These are phyloP conservation scores for Senna siamea DNA, from an alignment of 306 rosid species.

Conservation along the genomic window DNA sequence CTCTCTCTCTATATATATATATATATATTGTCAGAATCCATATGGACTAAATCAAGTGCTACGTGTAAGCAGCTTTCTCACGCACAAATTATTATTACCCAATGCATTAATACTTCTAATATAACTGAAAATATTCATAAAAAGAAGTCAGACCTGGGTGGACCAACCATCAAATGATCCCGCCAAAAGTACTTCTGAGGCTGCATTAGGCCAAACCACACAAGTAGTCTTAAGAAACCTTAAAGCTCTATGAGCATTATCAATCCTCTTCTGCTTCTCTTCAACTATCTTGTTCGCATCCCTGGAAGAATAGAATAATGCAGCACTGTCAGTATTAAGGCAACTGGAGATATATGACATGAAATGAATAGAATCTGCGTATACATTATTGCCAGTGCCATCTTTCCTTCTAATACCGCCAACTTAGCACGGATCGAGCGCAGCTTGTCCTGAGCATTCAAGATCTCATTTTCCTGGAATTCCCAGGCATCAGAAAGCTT, in stretches of 20 bases:
- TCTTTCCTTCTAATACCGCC: slow-evolving; percentile 87
- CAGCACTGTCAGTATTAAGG: slow-evolving; percentile 32
- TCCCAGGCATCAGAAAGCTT: slow-evolving; percentile 29
- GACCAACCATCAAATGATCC: slow-evolving; percentile 99
- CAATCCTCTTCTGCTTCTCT: slow-evolving; percentile 71
- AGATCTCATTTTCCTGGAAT: slow-evolving; percentile 31
- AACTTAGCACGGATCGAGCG: slow-evolving; percentile 80
- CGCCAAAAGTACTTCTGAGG: slow-evolving; percentile 76
- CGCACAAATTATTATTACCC: background rate
- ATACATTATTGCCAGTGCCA: slow-evolving; percentile 77
- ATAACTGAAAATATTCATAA: slow-evolving; percentile 3
- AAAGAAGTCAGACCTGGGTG: slow-evolving; percentile 56
- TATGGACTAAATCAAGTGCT: background rate
- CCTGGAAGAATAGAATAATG: slow-evolving; percentile 47
- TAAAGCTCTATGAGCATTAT: slow-evolving; percentile 58
- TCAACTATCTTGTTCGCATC: slow-evolving; percentile 63
- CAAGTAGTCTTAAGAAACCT: slow-evolving; percentile 56
- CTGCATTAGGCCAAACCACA: slow-evolving; percentile 79
- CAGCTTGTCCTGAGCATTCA: slow-evolving; percentile 64
- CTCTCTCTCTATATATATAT: no score
- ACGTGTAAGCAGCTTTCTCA: background rate
- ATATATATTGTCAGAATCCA: background rate
- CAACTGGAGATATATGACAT: slow-evolving; percentile 7
- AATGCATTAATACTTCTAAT: slow-evolving; percentile 15
- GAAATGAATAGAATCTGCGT: slow-evolving; percentile 31